Evolutionary conservation across 1,284 basidiomycete species (phyloP).

Genomic region (Anthracocystis setariae): DNA sequence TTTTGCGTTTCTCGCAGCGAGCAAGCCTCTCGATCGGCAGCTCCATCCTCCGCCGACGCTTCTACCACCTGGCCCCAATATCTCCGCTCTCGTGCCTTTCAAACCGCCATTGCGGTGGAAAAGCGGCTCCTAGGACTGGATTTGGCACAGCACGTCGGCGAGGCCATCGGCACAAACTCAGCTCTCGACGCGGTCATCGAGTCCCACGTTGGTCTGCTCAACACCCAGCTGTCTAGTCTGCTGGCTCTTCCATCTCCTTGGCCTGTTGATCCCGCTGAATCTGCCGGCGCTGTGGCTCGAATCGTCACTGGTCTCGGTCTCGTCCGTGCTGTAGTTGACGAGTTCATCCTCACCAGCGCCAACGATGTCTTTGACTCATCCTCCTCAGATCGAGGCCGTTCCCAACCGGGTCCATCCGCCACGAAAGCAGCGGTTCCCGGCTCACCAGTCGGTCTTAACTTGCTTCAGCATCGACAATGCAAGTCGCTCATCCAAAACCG

Average conservation of each 20-base stretch:
- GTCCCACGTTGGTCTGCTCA: conserved; percentile 38
- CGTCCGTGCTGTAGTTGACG: conserved; percentile 45
- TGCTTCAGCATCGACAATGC: conserved; percentile 55
- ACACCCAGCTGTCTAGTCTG: conserved; percentile 37
- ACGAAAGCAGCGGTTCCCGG: conserved; percentile 37
- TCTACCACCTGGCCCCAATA: conserved; percentile 48
- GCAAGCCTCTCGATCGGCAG: conserved; percentile 18
- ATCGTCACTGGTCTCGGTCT: conserved; percentile 46
- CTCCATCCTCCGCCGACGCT: conserved; percentile 8
- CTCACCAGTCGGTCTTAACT: conserved; percentile 47
- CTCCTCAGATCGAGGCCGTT: conserved; percentile 18
- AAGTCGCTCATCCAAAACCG: conserved; percentile 52
- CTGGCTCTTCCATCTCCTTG: conserved; percentile 37
- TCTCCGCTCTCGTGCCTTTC: conserved; percentile 46
- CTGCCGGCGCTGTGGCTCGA: conserved; percentile 17
- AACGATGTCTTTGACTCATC: conserved; percentile 38
- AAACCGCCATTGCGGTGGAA: conserved; percentile 51
- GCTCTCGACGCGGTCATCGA: conserved; percentile 25
- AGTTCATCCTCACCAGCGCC: conserved; percentile 45
- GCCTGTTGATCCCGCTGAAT: conserved; percentile 34
- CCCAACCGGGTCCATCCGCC: conserved; percentile 11
- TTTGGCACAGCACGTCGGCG: conserved; percentile 41
- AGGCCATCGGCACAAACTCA: conserved; percentile 18
- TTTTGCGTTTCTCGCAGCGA: conserved; percentile 44
- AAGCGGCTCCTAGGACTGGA: conserved; percentile 52